Base-by-base conservation (phyloP, 805 yeast genomes). In the Myxozyma kluyveri region DNA sequence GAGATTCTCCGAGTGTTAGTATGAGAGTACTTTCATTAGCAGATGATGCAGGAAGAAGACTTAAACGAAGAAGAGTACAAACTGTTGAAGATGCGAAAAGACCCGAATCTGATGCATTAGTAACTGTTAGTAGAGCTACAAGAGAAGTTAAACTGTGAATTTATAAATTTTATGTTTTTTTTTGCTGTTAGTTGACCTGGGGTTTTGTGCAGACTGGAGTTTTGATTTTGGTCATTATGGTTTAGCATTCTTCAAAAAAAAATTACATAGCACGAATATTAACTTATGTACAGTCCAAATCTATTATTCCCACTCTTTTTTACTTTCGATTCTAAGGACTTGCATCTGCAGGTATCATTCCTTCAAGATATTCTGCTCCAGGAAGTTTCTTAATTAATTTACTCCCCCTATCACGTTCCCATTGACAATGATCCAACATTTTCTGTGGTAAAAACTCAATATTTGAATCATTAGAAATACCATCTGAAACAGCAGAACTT, bases 361-460 rank as follows among this genome's bases (percentile, higher is more conserved):
- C 48, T 36, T 45, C 36, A 19, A 22, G 22, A 39, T 31, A 50
- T 45, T 33, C 48, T 12, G 26, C 40, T 6, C 56, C 56, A 91
- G 2, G 95, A 90, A 67, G 85, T 84, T 45, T 91, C 91, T 38
- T 59, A 61, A 33, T 66, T 67, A 24, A 80, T 72, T 14, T 36
- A 71, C 42, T 73, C 70, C 18, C 75, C 75, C 2, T 66, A 69
- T 3, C 48, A 44, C 43, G 56, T 42, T 52, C 56, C 6, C 37
- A 18, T 18, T 22, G 18, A 40, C 57, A 53, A 3, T 53, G 57
- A 12, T 36, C 44, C 22, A 44, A 3, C 57, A 53, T 53, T 5
- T 26, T 40, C 10, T 26, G 32, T n/a, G n/a, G n/a, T n/a, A n/a
- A n/a, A n/a, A n/a, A n/a, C 33, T 29, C 33, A 14, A 29, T 29